Evolutionary conservation across 768 basidiomycete species (phyloP).

Genomic region (Suillus sp.): DNA sequence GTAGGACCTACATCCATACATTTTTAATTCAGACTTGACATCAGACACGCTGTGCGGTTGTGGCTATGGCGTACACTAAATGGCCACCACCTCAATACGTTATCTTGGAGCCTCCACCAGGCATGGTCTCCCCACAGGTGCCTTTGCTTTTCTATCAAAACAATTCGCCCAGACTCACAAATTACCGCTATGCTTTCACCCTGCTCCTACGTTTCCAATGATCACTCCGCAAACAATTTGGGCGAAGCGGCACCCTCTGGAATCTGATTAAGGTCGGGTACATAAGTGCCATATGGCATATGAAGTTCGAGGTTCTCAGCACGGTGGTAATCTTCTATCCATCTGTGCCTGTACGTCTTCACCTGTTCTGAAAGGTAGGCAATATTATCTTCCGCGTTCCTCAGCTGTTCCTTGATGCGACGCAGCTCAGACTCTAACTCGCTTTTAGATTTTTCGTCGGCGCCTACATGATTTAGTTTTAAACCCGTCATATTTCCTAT

Average conservation of each 20-base stretch:
- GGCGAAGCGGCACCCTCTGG: not conserved
- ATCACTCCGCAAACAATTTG: no score
- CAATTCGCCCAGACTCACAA: no score
- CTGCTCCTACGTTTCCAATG: no score
- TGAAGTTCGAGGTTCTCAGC: not conserved
- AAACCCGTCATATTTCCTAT: not conserved
- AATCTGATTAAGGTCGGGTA: not conserved
- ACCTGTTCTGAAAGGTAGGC: not conserved
- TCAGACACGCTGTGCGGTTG: no score
- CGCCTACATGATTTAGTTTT: not conserved
- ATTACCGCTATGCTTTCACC: no score
- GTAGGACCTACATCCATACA: no score
- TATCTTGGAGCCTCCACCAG: no score
- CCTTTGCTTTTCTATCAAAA: no score
- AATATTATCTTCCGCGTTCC: not conserved
- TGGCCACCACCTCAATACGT: no score
- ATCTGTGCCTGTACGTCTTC: not conserved
- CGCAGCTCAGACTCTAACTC: not conserved
- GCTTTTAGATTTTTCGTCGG: not conserved
- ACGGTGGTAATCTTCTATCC: not conserved
- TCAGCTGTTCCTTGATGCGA: not conserved
- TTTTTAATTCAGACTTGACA: no score
- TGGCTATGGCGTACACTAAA: no score
- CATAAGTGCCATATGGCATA: not conserved
- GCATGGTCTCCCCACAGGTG: no score